Evolutionary conservation across 441 rosid species (phyloP), one percentile per base, ranked within the genome.

Genomic region (Adansonia rubrostipa): DNA sequence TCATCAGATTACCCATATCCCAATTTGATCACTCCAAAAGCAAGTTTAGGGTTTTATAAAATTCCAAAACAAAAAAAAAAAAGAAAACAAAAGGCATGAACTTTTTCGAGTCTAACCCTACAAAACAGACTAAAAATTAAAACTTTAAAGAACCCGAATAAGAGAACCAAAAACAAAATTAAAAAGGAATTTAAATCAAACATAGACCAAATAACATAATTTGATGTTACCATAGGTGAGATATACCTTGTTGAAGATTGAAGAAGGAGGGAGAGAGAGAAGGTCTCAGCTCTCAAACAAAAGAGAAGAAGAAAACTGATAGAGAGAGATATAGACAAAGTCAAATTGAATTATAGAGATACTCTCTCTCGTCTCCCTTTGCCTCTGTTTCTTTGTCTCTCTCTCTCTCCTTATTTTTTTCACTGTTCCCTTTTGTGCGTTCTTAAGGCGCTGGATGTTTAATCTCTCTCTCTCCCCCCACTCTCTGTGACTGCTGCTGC

Each of bases 71-170:
- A n/a, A 2, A 17, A 11, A 67, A 44, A n/a, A 2, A 17, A 11
- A 48, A 0, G 40, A 69, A 48, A 3, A 69, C 20, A 50, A 14
- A 48, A 70, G 58, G 44, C 11, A 13, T 13, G 40, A 6, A 58
- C 44, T 70, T 70, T 67, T 50, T 13, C 58, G 60, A 50, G 15
- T 70, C 10, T 2, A 17, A 13, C 1, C 20, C 20, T 24, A 44
- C 20, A 50, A 48, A 50, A 24, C 20, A 70, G 58, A 70, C 17
- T 70, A 70, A 70, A 50, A 15, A 70, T 9, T 20, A 22, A 70
- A 70, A 70, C 20, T 70, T 70, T 24, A 48, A 70, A 67, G 51
- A 50, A 70, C 13, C 74, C 58, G 48, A 47, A 69, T 48, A 22
- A 17, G 10, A 50, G n/a, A 22, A 8, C 60, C 40, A 70, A 22